phyloP scores from a whole-genome alignment of 2,329 filamentous ascomycete species.

The Parascedosporium putredinis region DNA sequence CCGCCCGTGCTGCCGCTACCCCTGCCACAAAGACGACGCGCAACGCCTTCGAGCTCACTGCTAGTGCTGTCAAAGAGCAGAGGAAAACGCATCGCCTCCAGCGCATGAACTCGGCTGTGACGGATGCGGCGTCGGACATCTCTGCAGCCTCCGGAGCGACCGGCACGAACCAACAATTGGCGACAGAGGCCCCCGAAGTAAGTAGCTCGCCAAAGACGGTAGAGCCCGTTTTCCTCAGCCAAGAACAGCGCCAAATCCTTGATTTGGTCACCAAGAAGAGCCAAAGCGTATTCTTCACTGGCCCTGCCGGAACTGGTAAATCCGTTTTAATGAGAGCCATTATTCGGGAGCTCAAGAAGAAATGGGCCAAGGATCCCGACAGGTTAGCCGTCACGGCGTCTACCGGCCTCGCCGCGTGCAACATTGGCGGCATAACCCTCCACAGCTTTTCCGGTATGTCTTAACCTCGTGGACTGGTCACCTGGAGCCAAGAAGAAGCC shows the following conservation, averaged over 20 bases:
- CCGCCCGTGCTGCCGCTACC: conserved; percentile 18
- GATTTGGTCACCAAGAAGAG: conserved; percentile 69
- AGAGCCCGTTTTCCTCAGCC: conserved; percentile 59
- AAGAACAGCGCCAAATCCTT: conserved; percentile 77
- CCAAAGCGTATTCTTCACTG: conserved; percentile 95
- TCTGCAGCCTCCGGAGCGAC: conserved; percentile 22
- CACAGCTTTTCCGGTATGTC: conserved; percentile 76
- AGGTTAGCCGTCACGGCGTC: conserved; percentile 89
- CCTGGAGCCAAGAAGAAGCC: neutral
- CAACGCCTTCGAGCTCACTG: conserved; percentile 59
- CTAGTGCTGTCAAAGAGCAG: conserved; percentile 65
- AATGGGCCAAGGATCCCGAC: conserved; percentile 67
- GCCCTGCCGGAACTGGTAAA: conserved; percentile 92
- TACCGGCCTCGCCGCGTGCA: conserved; percentile 90
- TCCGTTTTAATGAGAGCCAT: conserved; percentile 92
- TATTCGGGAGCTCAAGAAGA: conserved; percentile 68
- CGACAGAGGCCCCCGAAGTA: conserved; percentile 36
- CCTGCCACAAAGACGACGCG: conserved; percentile 21
- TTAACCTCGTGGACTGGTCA: neutral
- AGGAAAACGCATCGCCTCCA: conserved; percentile 55
- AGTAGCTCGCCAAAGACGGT: conserved; percentile 30
- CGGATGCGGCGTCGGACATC: neutral
- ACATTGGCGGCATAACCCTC: conserved; percentile 88
- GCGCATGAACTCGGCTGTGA: neutral
- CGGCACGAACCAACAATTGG: conserved; percentile 27